These are phyloP conservation scores for Mimosa bimucronata DNA, from an alignment of 306 rosid species.

Conservation along the genomic window DNA sequence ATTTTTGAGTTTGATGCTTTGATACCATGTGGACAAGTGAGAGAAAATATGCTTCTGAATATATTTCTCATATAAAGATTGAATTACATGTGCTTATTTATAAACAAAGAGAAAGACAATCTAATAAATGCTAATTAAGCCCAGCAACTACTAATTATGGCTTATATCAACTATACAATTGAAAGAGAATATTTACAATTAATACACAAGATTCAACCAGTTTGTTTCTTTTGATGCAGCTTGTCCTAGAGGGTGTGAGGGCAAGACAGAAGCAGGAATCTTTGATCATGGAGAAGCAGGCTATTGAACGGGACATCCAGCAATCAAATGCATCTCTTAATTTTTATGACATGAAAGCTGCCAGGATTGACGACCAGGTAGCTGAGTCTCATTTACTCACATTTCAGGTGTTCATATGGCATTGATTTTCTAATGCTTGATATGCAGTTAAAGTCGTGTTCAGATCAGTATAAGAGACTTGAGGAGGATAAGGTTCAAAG, in stretches of 20 bases:
- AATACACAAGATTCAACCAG: too few species aligned
- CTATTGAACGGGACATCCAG: conserved; percentile 71
- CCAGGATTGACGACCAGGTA: conserved; percentile 91
- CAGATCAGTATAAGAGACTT: conserved; percentile 71
- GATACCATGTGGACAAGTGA: too few species aligned
- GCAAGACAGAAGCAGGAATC: conserved; percentile 74
- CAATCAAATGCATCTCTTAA: conserved; percentile 64
- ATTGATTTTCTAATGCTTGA: conserved; percentile 37
- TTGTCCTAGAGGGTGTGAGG: conserved; percentile 84
- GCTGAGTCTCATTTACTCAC: conserved; percentile 29
- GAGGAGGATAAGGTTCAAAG: conserved; percentile 61
- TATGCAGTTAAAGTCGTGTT: conserved; percentile 72
- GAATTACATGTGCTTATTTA: too few species aligned
- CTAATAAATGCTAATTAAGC: too few species aligned
- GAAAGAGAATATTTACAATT: too few species aligned
- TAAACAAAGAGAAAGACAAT: too few species aligned
- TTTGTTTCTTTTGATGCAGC: conserved; percentile 53
- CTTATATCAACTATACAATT: too few species aligned
- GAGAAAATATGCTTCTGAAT: too few species aligned
- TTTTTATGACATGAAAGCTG: conserved; percentile 70
- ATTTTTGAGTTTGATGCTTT: too few species aligned
- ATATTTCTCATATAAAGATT: too few species aligned
- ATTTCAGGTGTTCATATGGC: conserved; percentile 22
- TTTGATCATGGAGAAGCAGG: conserved; percentile 59
- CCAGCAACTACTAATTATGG: too few species aligned